Base-by-base conservation (phyloP, 2,329 filamentous ascomycete genomes). In the Hypoxylon sp. region DNA sequence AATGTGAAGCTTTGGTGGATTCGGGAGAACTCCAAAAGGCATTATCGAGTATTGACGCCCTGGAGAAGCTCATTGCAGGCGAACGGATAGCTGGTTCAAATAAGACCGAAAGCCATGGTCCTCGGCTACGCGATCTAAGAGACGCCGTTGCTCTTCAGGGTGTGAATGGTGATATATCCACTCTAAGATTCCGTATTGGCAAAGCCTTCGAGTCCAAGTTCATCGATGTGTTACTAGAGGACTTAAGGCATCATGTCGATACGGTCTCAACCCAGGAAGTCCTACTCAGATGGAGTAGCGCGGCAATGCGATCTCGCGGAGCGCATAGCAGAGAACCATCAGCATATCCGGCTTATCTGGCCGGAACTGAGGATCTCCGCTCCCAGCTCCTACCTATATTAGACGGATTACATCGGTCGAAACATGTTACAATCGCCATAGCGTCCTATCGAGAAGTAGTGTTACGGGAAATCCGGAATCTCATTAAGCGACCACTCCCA, bases 191-290 rank as follows among this genome's bases (percentile, higher is more conserved):
- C 70, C 90, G 93, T 2, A 93, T 98, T 64, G 96, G 96, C 22
- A 94, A 92, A 79, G 92, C 91, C 0, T 98, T 94, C 76, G 94
- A 98, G 78, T 83, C 87, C 1, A 90, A 91, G 48, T 97, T 98
- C 74, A 84, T 96, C 31, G 88, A 90, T 65, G 88, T 92, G 29
- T 84, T 99, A 17, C 85, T 98, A 31, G 86, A 85, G 2, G 96
- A 99, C 79, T 81, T 98, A 44, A 89, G 92, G 56, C 85, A 87
- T n/a, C 96, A 99, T 78, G 85, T 94, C 29, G 90, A 92, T 58
- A 88, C 86, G 2, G 91, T 96, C 2, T 89, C 93, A 0, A 82
- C 83, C 0, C 82, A 89, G 35, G 91, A 93, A 52, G 95, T 97
- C 1, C 82, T 99, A 11, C 90, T 93, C 73, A 88, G 96, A 72